Evolutionary conservation across 495 filamentous ascomycete genomes (phyloP), one percentile per base, ranked within the genome.

Genomic region (Aspergillus incahuasiensis): DNA sequence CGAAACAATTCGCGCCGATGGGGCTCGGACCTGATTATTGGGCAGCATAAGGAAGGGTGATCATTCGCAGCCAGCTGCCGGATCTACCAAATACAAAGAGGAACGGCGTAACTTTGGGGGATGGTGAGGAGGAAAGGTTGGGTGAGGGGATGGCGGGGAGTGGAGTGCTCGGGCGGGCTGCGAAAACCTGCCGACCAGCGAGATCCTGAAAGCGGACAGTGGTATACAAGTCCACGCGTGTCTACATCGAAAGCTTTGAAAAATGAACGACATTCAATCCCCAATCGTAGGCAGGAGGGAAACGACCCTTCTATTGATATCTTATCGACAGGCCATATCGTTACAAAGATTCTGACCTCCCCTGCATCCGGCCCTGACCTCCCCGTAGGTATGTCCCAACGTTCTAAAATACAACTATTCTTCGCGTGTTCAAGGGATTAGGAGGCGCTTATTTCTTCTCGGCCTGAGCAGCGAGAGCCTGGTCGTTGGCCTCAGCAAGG

Each of bases 401-500:
- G 53, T 61, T 63, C 54, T 52, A 62, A 49, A 55, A 61, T 61
- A 62, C 54, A 58, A 49, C 54, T 44, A 46, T 49, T 59, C 25
- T 45, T 46, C 54, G 59, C 56, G 25, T 34, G 38, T 47, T 51
- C 46, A 54, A 38, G 38, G 35, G 34, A 56, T 53, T 43, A 42
- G 24, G 28, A 41, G 28, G 43, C 50, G 58, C 69, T 58, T 75
- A 76, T 74, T 78, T 78, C 63, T 69, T 68, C 54, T 71, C 72
- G 40, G 69, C 61, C 46, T 73, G 60, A 55, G 66, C 77, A 49
- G 76, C 81, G 63, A 82, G 73, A 18, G 85, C 78, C 45, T 76
- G 78, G 56, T 80, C 78, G 70, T 94, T 92, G 71, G 84, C 90
- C 28, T 83, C 74, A 56, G 81, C 85, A 52, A 97, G 71, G 65